Evolutionary conservation across 2,329 filamentous ascomycete species (phyloP), one percentile per base, ranked within the genome.

Genomic region (Neofusicoccum umdonicola): DNA sequence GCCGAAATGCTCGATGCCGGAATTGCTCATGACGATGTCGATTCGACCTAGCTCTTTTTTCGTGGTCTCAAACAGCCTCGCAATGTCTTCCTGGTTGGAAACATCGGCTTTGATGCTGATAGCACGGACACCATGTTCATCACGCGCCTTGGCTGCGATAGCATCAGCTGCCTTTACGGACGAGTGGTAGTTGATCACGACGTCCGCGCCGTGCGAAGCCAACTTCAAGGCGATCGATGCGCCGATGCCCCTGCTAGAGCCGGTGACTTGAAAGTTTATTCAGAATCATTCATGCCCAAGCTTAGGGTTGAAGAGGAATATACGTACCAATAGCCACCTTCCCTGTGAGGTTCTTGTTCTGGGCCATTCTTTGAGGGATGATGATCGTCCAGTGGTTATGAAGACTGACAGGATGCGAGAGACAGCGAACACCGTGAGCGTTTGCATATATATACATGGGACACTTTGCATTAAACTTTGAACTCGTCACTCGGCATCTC

Each of bases 1-100:
- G 66, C 87, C 87, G 81, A 89, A 90, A 48, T 81, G 84, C 72
- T 90, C 88, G 64, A 88, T 87, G 51, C 88, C 83, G n/a, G 77
- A 78, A 75, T 84, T 84, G 77, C 75, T 79, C 81, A 84, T 83
- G 64, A 84, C 82, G 66, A 84, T 79, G 67, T 80, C 75, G 69
- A 80, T 74, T 63, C 76, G 76, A 67, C 78, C 78, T 58, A 80
- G 78, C 58, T 72, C 69, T 67, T 73, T 67, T 69, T 78, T 79
- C 62, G 76, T 70, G 62, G 79, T 60, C 27, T 73, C 68, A 13
- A 80, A 73, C 6, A 80, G 71, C 13, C 64, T 42, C 8, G 67
- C 68, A 35, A 72, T 76, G 66, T 78, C 68, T 9, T 69, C 51
- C 3, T 76, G 72, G 5, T 76, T 66, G 6, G 69, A 61, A 5